Base-by-base conservation (phyloP, 257 asterid species). In the Solanum ossicruentum region DNA sequence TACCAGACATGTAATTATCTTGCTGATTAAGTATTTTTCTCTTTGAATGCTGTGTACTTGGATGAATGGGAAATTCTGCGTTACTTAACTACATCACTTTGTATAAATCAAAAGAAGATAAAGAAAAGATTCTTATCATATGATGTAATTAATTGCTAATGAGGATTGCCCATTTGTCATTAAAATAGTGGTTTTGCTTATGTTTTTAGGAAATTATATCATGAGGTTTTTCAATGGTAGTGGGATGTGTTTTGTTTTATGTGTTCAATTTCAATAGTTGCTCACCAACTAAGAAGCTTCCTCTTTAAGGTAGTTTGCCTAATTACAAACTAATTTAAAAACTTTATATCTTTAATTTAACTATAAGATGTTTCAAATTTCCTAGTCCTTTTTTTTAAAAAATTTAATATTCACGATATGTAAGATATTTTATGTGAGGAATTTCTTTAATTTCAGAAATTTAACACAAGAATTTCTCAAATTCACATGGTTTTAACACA, bases 281-380 rank as follows among this genome's bases (percentile, higher is more conserved):
- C 82, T 88, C 86, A 86, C 86, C 91, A 70, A 88, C 87, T 61
- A 86, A 80, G 82, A 17, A 66, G 75, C 84, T 63, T 56, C 23
- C 81, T 36, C 43, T 83, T 79, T 81, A 51, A 54, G 26, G 71
- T 28, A 70, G 70, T 71, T 78, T 41, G 83, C 79, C 71, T 70
- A 67, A 61, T 18, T 83, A 51, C 41, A 49, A 78, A 65, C 73
- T 7, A 6, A 36, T 36, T 36, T 36, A 28, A 20, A 51, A 26
- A 23, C 10, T 6, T 26, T 11, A 5, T 26, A 11, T 23, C 26
- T 63, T 11, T 10, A 56, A 56, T 11, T 63, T 23, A 12, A n/a
- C 28, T 26, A 66, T 67, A 67, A 16, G 77, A 8, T 9, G 36
- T 67, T 67, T 36, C 8, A 9, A 28, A 66, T 13, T 66, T 65